Base-by-base conservation (phyloP, 768 basidiomycete genomes). In the Suillus plorans region DNA sequence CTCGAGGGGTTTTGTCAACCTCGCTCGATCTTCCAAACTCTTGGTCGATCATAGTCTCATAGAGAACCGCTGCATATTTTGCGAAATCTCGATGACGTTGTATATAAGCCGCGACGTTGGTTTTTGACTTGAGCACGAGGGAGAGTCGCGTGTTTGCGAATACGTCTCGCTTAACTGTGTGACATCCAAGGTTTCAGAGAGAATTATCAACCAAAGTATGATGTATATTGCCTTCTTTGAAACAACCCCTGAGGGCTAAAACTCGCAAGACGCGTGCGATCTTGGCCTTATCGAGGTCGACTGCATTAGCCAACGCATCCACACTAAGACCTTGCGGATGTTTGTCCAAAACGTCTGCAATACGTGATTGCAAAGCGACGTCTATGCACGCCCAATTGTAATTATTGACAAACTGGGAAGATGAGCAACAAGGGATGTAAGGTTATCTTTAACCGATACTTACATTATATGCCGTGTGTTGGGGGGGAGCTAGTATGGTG, bases 111-210 rank as follows among this genome's bases (percentile, higher is more conserved):
- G 66, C 66, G 0, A 61, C 20, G 34, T 63, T 49, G 31, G 61
- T 70, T 52, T 18, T 65, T 25, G 71, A 69, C 44, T 64, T 68
- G 9, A 74, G 69, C 0, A 73, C 53, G 13, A 74, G 70, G 1
- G 77, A 78, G 37, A 78, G 69, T 28, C 76, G 77, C 47, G 75
- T 78, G 60, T 78, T 78, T 10, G 75, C 72, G 65, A 76, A 78
- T 0, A 63, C 63, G 22, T 78, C 70, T 20, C 69, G 67, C 18
- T 66, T 60, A 8, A 78, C 76, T 74, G 64, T 57, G 36, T 10
- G 37, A 49, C 34, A 22, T 20, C 31, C 36, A 36, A n/a, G 2
- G 41, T 5, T 13, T 28, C 16, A 9, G 12, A 16, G 2, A 10
- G 31, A 16, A 60, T 4, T 31, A 31, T n/a, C 10, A 9, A 16